Percentiles rank a stretch among this genome's conserved stretches.
Conservation (phyloP, 139 green algal species). For the Chlamydomonas sp. region DNA sequence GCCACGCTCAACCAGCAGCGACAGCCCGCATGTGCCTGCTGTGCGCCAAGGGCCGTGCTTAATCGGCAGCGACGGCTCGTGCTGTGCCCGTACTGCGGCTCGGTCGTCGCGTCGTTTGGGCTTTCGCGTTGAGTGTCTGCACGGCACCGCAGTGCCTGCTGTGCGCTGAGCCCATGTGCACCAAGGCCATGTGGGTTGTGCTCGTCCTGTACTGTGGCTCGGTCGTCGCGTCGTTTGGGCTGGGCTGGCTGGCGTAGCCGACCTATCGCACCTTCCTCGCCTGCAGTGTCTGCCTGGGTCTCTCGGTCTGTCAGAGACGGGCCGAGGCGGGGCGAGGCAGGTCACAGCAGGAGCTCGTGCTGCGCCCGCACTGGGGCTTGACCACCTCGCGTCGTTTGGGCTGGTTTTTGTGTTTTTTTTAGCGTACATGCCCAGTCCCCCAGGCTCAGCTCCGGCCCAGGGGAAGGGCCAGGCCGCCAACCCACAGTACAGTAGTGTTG, state of each 20-base stretch:
- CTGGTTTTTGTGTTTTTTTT: too few species aligned
- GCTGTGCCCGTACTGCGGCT: slow-evolving; percentile 10
- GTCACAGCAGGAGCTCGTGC: slow-evolving; percentile 8
- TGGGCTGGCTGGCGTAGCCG: neutral
- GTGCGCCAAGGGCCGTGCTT: slow-evolving; percentile 6
- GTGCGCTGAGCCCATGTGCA: neutral
- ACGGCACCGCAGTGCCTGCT: neutral
- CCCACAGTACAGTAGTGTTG: too few species aligned
- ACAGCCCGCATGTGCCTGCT: slow-evolving; percentile 1
- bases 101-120: neutral
- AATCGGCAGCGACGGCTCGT: slow-evolving; percentile 3
- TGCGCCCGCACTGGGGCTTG: slow-evolving; percentile 1
- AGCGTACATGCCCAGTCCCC: too few species aligned
- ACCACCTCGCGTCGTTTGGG: neutral
- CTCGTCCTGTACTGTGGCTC: slow-evolving; percentile 2
- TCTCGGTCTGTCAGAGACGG: neutral
- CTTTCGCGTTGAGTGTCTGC: neutral
- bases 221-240: neutral
- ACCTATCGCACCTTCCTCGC: neutral
- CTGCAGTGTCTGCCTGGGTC: neutral
- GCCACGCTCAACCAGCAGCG: neutral
- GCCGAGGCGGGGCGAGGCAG: neutral
- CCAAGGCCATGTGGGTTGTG: neutral
- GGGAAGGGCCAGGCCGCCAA: too few species aligned
- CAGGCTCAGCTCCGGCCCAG: too few species aligned